Conservation (phyloP, 2,329 filamentous ascomycete genomes). For the Colletotrichum chlorophyti region DNA sequence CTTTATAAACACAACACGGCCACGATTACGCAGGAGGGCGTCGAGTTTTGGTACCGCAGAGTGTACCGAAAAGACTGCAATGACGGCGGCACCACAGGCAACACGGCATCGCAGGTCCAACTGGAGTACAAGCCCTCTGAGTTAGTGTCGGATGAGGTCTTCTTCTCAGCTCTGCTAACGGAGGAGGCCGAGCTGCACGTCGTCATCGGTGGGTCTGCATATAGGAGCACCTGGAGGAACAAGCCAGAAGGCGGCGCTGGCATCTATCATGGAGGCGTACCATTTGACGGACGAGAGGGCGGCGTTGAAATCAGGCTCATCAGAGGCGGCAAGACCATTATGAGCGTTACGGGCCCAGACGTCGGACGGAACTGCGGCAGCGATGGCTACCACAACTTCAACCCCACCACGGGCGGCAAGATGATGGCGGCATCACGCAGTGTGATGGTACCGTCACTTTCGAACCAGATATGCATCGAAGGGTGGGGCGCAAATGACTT, state of each 20-base stretch:
- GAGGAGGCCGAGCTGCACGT: constrained; percentile 30
- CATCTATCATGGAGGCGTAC: constrained; percentile 38
- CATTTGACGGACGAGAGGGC: constrained; percentile 32
- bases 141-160: constrained; percentile 24
- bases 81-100: constrained; percentile 35
- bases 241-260: constrained; percentile 35
- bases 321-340: neutral
- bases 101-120: constrained; percentile 36
- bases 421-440: neutral
- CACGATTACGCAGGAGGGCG: constrained; percentile 32
- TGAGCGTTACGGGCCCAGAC: neutral
- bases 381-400: constrained; percentile 22
- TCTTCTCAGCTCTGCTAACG: constrained; percentile 36
- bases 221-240: constrained; percentile 29
- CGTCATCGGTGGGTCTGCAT: constrained; percentile 31
- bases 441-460: neutral
- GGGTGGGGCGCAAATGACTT: constrained; percentile 41
- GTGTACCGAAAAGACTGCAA: constrained; percentile 25
- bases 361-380: neutral
- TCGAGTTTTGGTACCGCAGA: constrained; percentile 36
- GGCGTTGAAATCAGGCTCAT: constrained; percentile 30
- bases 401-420: constrained; percentile 17
- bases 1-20: constrained; percentile 40
- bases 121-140: constrained; percentile 23
- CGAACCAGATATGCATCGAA: constrained; percentile 32